Base-by-base conservation (phyloP, 1,284 basidiomycete genomes). In the Boletus austroedulis region DNA sequence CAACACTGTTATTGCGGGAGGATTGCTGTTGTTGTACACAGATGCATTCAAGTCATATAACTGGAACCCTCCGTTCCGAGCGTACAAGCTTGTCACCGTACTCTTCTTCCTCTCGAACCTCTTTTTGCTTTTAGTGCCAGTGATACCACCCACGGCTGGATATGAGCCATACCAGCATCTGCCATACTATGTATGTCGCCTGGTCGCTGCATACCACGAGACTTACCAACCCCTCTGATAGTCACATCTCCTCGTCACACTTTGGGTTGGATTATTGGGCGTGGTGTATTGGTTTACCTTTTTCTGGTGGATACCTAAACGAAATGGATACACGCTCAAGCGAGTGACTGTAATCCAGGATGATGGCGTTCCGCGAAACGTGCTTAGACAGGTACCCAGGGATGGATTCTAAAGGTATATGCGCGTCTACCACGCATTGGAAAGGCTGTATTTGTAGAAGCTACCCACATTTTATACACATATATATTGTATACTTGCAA, bases 21-120 rank as follows among this genome's bases (percentile, higher is more conserved):
- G 86, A 0, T 72, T 89, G 2, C 70, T 89, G 23, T 74, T 85
- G 29, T 73, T 89, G 19, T 79, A 85, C 67, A 78, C 79, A 0
- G 74, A 74, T n/a, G 61, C 71, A 2, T 80, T 76, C 66, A 73
- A 62, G 38, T 51, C 66, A 1, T 83, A 80, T 70, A 70, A 74
- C 3, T 89, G 87, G 87, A 68, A 77, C 23, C 85, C 87, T 9
- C 86, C 87, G 0, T 89, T 84, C 72, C 78, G 72, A 50, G 79
- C 85, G 1, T 79, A 81, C 29, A 81, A 75, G 51, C 55, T 65
- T 23, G 75, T 80, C 24, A 75, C 82, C 5, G 58, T 77, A 14
- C 73, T 82, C 45, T 89, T 88, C 75, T 79, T 85, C 62, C 59
- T 84, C 19, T 83, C 85, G 2, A 89, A 89, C 61, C 38, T 87